Conservation (phyloP, 345 rosid species). For the Linum lewisii region DNA sequence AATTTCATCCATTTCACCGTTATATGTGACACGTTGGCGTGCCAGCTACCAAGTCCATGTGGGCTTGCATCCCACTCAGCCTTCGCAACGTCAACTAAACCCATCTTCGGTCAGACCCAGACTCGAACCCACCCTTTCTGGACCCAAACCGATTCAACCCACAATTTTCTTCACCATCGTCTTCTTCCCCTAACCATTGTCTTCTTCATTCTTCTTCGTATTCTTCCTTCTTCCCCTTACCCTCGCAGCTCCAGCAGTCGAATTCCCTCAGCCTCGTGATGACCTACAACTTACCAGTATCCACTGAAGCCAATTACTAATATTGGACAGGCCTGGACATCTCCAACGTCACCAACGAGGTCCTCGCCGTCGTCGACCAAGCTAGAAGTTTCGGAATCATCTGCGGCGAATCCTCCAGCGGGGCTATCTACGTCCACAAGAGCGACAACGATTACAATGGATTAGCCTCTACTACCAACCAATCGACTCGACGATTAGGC, state of each 20-base stretch:
- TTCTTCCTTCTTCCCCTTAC: too few relatives aligned
- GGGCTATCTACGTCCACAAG: conserved; percentile 74
- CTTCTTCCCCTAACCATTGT: too few relatives aligned
- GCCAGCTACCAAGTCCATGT: too few relatives aligned
- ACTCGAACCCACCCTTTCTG: too few relatives aligned
- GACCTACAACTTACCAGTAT: conserved; percentile 46
- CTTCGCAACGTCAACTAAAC: too few relatives aligned
- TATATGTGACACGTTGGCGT: too few relatives aligned
- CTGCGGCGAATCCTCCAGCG: conserved; percentile 58
- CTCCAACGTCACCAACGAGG: conserved; percentile 74
- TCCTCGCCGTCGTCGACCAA: conserved; percentile 55
- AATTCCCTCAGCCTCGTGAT: conserved; percentile 76
- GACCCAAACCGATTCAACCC: too few relatives aligned
- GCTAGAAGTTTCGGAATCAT: conserved; percentile 82
- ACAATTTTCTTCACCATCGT: too few relatives aligned
- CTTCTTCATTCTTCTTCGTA: too few relatives aligned
- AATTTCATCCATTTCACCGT: too few relatives aligned
- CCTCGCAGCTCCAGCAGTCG: conserved; percentile 78
- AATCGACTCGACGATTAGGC: conserved; percentile 23
- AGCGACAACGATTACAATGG: conserved; percentile 49
- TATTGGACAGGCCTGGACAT: conserved; percentile 85
- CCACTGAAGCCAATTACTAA: conserved; percentile 48
- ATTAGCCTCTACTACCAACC: conserved; percentile 26
- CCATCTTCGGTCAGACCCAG: too few relatives aligned
- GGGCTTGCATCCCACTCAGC: too few relatives aligned